A percentile compares a stretch with the other conserved stretches of the same genome.
Evolutionary conservation across 2,329 filamentous ascomycete genomes (phyloP).

Genomic region (Elsinoe necatrix): DNA sequence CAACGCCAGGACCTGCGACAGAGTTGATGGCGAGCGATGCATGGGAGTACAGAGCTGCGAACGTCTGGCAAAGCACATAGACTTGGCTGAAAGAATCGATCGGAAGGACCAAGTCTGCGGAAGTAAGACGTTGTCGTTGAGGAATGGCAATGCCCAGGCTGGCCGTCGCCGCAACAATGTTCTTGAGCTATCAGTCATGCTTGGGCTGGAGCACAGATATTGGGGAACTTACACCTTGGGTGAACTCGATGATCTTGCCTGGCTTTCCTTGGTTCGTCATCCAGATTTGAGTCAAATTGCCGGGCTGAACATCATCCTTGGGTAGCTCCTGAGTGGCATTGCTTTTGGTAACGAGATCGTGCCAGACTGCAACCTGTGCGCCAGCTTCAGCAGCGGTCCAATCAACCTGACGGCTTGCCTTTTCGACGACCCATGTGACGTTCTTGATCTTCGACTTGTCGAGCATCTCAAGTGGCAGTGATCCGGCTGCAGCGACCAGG

Average conservation of each 20-base stretch:
- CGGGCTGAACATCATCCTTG: conserved; percentile 43
- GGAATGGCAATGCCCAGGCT: conserved; percentile 71
- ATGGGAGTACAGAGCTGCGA: conserved; percentile 77
- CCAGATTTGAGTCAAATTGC: conserved; percentile 57
- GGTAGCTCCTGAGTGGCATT: conserved; percentile 56
- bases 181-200: conserved; percentile 36
- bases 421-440: conserved; percentile 86
- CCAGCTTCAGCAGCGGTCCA: conserved; percentile 84
- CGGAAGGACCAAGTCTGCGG: conserved; percentile 74
- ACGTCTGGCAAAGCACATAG: conserved; percentile 69
- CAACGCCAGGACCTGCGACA: conserved; percentile 63
- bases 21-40: conserved; percentile 82
- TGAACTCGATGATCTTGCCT: conserved; percentile 69
- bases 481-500: conserved; percentile 74
- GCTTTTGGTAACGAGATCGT: conserved; percentile 66
- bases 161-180: conserved; percentile 79
- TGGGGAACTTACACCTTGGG: conserved; percentile 47
- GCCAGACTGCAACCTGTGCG: conserved; percentile 81
- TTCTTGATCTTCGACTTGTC: conserved; percentile 61
- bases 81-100: conserved; percentile 72
- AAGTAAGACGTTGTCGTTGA: conserved; percentile 60
- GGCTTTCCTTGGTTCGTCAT: conserved; percentile 41
- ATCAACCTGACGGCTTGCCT: conserved; percentile 84
- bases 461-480: conserved; percentile 70
- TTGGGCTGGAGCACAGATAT: background rate